Evolutionary conservation across 2,329 filamentous ascomycete genomes (phyloP), one percentile per base, ranked within the genome.

Genomic region (Cordyceps cateniannulata): DNA sequence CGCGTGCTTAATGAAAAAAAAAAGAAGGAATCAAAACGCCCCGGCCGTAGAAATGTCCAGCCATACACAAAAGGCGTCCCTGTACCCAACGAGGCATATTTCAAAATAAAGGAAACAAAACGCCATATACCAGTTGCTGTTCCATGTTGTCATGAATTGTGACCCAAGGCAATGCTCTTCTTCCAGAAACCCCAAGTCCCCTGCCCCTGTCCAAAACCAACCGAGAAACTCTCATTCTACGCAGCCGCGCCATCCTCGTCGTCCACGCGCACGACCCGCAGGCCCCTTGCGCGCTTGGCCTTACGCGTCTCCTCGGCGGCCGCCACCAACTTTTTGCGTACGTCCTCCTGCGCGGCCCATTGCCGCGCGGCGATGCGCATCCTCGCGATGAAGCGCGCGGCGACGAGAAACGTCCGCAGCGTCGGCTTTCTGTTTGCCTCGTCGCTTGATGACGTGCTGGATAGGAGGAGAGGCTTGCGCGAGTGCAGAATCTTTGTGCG

Each of bases 331-430:
- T 74, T 73, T 64, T 71, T 72, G 57, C 82, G 75, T 44, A 79
- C 77, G 57, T 72, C 73, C 69, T 85, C 82, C 62, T 84, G 80
- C 59, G 75, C 72, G 29, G 74, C 74, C 82, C 82, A 85, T 24
- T 72, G 69, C 40, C 72, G 72, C 18, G 81, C 80, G 22, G 76
- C 73, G 54, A 81, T 71, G 61, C 75, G 77, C 74, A 77, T 75
- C 56, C 82, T 77, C 20, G 80, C 81, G 51, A 83, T 74, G 67
- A 85, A 85, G 59, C 79, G 77, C 22, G 82, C 75, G 63, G 77
- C 78, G 62, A 71, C 71, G 50, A 80, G 72, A 60, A 81, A 79
- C 5, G 78, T 74, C 59, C 72, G 73, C 48, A 84, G 74, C 18
- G 73, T 76, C 18, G 63, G 69, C 32, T 62, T 66, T 38, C 60